Base-by-base conservation (phyloP, 805 yeast genomes). In the Deakozyma indianensis region DNA sequence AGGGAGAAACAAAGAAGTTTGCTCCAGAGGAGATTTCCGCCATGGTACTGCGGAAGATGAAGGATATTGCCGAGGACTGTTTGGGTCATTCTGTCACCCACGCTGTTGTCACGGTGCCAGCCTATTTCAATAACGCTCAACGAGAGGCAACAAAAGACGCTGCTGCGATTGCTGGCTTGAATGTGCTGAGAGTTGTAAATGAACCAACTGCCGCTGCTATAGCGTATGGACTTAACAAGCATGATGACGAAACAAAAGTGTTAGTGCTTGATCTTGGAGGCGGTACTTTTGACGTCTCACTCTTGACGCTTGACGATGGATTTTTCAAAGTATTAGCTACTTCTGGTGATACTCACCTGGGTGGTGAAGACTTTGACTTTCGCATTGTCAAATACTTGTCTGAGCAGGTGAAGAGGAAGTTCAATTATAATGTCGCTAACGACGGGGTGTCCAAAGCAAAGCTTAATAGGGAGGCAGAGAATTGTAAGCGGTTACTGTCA, bases 151-250 rank as follows among this genome's bases (percentile, higher is more conserved):
- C 95, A 47, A 84, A 84, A 71, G 94, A 84, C 64, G 94, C 94
- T 40, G 94, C 94, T 72, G 75, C 81, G 50, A 84, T 84, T 73
- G 94, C 94, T 43, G 95, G 95, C 58, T 73, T 84, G 62, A 83
- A 81, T 63, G 85, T 84, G 52, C 71, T 83, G 66, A 80, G 95
- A 74, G 84, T 84, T 56, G 90, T 84, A 51, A 84, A 84, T 64
- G 95, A 84, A 72, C 95, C 95, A 58, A 87, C 96, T 49, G 96
- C 96, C 42, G 96, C 96, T 54, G 96, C 96, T 46, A 85, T 87
- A 66, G 96, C 96, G 52, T 87, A 87, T 68, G 96, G 96, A 62
- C 73, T 88, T 56, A 94, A 85, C 64, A 73, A 63, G 63, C 73
- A 77, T 50, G 81, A 78, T 32, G 82, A 76, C 52, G 96, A 87